Conservation (phyloP, 345 rosid species). For the Geranium brycei region DNA sequence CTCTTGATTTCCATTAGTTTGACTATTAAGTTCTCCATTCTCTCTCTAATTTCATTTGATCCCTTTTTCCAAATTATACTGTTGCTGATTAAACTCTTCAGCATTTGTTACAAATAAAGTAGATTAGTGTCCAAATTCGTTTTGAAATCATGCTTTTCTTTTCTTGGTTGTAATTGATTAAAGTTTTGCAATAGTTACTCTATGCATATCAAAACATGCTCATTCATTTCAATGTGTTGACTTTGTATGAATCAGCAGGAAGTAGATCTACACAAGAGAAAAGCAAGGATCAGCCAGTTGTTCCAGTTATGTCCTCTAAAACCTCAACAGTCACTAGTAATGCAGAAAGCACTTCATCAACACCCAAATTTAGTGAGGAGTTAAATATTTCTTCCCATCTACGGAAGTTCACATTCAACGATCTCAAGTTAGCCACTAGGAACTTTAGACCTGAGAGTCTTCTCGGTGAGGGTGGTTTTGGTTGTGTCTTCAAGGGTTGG, state of each 20-base stretch:
- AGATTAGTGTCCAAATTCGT: background rate
- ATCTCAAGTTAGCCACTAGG: conserved; percentile 33
- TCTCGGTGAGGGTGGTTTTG: conserved; percentile 40
- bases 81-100: background rate
- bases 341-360: conserved; percentile 24
- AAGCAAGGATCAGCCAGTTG: conserved; percentile 24
- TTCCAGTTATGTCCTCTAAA: conserved; percentile 18
- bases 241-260: conserved; percentile 12
- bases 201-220: background rate
- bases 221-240: background rate
- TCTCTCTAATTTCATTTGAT: no score
- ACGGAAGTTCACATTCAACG: conserved; percentile 27
- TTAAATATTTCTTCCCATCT: conserved; percentile 29
- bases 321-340: conserved; percentile 27
- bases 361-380: conserved; percentile 32
- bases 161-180: background rate
- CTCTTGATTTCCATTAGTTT: conserved; percentile 1
- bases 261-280: conserved; percentile 23
- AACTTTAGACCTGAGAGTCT: conserved; percentile 36
- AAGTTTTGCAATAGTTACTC: background rate
- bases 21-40: background rate
- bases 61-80: background rate
- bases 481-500: conserved; percentile 36
- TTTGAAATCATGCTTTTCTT: background rate
- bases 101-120: background rate